phyloP scores from a whole-genome alignment of 495 filamentous ascomycete genomes.

The Aspergillus mulundensis region DNA sequence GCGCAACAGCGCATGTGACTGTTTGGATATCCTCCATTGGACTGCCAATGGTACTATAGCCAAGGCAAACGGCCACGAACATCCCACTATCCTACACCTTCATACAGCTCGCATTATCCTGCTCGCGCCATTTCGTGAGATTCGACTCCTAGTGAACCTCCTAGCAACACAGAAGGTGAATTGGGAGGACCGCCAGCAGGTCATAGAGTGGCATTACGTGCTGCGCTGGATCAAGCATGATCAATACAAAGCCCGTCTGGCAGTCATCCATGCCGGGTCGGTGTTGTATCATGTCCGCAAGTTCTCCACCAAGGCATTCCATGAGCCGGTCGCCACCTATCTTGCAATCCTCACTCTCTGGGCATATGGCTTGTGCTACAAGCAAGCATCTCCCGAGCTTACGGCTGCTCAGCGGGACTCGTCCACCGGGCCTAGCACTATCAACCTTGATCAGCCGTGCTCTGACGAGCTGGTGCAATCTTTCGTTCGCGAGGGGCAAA shows the following conservation, averaged over 20 bases:
- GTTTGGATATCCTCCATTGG: slow-evolving; percentile 54
- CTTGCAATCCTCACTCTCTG: slow-evolving; percentile 49
- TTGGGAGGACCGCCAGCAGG: slow-evolving; percentile 32
- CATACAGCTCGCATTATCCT: slow-evolving; percentile 44
- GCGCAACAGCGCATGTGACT: slow-evolving; percentile 54
- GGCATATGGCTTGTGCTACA: slow-evolving; percentile 45
- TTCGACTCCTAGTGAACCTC: slow-evolving; percentile 32
- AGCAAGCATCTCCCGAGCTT: slow-evolving; percentile 11
- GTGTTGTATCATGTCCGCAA: slow-evolving; percentile 48
- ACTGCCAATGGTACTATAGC: slow-evolving; percentile 45
- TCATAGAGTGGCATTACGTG: slow-evolving; percentile 41
- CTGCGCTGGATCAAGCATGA: slow-evolving; percentile 48
- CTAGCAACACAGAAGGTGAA: slow-evolving; percentile 26
- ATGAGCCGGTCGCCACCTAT: slow-evolving; percentile 46
- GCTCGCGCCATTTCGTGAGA: slow-evolving; percentile 38
- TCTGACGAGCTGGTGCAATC: slow-evolving; percentile 53
- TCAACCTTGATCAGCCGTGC: slow-evolving; percentile 49
- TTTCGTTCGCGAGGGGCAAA: slow-evolving; percentile 46
- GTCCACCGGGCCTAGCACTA: slow-evolving; percentile 27
- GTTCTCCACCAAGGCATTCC: slow-evolving; percentile 45
- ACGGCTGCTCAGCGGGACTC: slow-evolving; percentile 7
- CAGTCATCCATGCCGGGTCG: slow-evolving; percentile 50
- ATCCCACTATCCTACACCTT: slow-evolving; percentile 50
- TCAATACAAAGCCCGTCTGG: slow-evolving; percentile 52
- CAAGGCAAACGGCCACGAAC: slow-evolving; percentile 44